Conservation (phyloP, 73 alveolate genomes). For the Paramecium primaurelia region DNA sequence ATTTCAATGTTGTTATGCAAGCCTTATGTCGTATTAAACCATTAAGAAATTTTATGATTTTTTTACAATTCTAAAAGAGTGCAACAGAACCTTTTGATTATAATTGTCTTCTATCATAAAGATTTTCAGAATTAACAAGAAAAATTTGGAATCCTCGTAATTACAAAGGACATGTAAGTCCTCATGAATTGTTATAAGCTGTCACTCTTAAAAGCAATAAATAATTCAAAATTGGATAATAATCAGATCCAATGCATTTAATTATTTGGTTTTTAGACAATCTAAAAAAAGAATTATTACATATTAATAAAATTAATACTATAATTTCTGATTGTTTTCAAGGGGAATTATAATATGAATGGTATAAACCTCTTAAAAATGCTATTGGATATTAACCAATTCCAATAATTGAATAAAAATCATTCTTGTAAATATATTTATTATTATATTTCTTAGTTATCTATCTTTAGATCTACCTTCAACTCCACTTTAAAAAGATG, state of each 20-base stretch:
- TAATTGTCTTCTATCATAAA: constrained; percentile 66
- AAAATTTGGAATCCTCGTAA: constrained; percentile 97
- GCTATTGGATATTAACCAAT: constrained; percentile 78
- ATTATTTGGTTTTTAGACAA: constrained; percentile 90
- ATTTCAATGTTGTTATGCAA: constrained; percentile 91
- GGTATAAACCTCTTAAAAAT: constrained; percentile 72
- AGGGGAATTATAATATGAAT: constrained; percentile 83
- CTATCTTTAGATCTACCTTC: constrained; percentile 88
- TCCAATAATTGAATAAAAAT: constrained; percentile 52
- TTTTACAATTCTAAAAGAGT: constrained; percentile 65
- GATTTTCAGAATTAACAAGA: constrained; percentile 89
- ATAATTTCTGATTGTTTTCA: constrained; percentile 83
- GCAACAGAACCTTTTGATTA: constrained; percentile 59
- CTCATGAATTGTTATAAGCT: constrained; percentile 64
- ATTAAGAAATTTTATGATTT: constrained; percentile 78
- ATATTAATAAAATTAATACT: constrained; percentile 54
- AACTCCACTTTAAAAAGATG: constrained; percentile 86
- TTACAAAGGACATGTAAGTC: constrained; percentile 89
- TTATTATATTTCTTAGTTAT: constrained; percentile 68
- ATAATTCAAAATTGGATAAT: constrained; percentile 69
- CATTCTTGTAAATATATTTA: background rate
- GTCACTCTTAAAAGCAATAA: constrained; percentile 69
- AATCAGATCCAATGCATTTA: constrained; percentile 90
- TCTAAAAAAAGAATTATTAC: constrained; percentile 69
- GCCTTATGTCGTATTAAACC: constrained; percentile 82